Evolutionary conservation across 2,329 filamentous ascomycete species (phyloP).

Genomic region (Trichoderma harzianum): DNA sequence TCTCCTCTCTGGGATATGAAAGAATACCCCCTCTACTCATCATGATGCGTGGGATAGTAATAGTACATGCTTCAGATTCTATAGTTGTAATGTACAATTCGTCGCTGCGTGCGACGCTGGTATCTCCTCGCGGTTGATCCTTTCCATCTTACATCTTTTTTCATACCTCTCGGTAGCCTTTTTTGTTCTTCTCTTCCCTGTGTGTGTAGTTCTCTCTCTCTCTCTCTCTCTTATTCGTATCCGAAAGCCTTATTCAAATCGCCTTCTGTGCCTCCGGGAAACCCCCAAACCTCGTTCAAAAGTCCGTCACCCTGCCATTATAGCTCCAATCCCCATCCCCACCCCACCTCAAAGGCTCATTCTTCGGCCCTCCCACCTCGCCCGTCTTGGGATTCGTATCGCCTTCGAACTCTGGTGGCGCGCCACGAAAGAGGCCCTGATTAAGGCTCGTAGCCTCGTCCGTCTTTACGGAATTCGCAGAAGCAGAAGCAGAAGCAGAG

Average conservation of each 20-base stretch:
- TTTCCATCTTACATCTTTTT: not conserved
- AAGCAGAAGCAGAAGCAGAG: too few species aligned
- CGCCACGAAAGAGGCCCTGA: slow-evolving; percentile 66
- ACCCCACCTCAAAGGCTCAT: slow-evolving; percentile 90
- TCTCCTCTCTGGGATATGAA: not conserved
- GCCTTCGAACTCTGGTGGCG: slow-evolving; percentile 87
- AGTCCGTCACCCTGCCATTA: slow-evolving; percentile 93
- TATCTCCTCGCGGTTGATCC: not conserved
- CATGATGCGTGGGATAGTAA: slow-evolving; percentile 5
- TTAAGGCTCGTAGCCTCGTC: slow-evolving; percentile 40
- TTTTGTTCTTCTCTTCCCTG: not conserved
- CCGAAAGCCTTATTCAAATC: not conserved
- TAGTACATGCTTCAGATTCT: slow-evolving; percentile 1
- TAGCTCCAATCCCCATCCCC: slow-evolving; percentile 78
- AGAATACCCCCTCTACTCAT: slow-evolving; percentile 2
- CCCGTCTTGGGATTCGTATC: slow-evolving; percentile 91
- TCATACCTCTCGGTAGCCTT: too few species aligned
- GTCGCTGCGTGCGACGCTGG: not conserved
- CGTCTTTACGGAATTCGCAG: not conserved
- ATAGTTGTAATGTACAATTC: slow-evolving; percentile 9
- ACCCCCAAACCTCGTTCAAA: slow-evolving; percentile 41
- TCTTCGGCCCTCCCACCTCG: slow-evolving; percentile 95
- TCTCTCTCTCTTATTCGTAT: not conserved
- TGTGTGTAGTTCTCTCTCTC: too few species aligned
- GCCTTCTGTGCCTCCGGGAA: not conserved